Conservation (phyloP, 2,329 filamentous ascomycete species). For the Claviceps citrina region DNA sequence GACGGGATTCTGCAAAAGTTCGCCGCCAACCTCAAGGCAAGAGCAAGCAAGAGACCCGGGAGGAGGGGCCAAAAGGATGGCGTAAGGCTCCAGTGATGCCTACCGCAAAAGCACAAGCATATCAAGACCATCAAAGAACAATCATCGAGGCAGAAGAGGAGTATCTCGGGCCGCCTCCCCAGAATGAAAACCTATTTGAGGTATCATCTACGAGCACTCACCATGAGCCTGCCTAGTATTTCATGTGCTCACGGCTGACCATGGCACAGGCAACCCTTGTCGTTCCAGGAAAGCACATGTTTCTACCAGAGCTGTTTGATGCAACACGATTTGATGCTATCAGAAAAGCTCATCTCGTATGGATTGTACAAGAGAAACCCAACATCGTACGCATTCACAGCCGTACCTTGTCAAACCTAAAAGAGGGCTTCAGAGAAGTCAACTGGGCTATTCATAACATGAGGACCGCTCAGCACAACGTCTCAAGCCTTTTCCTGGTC, state of each 20-base stretch:
- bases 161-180: slow-evolving; percentile 14
- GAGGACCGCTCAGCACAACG: slow-evolving; percentile 14
- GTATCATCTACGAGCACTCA: slow-evolving; percentile 8
- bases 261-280: slow-evolving; percentile 13
- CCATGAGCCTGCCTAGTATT: too few relatives aligned
- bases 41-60: not conserved
- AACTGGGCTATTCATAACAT: slow-evolving; percentile 20
- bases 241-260: slow-evolving; percentile 4
- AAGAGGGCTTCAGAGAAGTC: slow-evolving; percentile 14
- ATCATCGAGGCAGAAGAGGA: slow-evolving; percentile 9
- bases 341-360: slow-evolving; percentile 15
- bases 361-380: slow-evolving; percentile 14
- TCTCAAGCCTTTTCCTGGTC: slow-evolving; percentile 13
- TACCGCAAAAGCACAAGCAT: slow-evolving; percentile 12
- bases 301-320: slow-evolving; percentile 14
- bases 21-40: not conserved
- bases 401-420: slow-evolving; percentile 12
- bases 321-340: slow-evolving; percentile 14
- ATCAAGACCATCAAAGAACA: slow-evolving; percentile 9
- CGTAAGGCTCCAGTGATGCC: slow-evolving; percentile 4
- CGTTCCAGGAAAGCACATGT: slow-evolving; percentile 15
- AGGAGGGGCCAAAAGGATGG: not conserved
- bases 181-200: slow-evolving; percentile 11
- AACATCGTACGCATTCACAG: slow-evolving; percentile 15
- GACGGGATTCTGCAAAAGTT: not conserved